Percentiles rank a stretch among this genome's conserved stretches.
Conservation (phyloP, 306 rosid species). For the Chamaecrista fasciculata region DNA sequence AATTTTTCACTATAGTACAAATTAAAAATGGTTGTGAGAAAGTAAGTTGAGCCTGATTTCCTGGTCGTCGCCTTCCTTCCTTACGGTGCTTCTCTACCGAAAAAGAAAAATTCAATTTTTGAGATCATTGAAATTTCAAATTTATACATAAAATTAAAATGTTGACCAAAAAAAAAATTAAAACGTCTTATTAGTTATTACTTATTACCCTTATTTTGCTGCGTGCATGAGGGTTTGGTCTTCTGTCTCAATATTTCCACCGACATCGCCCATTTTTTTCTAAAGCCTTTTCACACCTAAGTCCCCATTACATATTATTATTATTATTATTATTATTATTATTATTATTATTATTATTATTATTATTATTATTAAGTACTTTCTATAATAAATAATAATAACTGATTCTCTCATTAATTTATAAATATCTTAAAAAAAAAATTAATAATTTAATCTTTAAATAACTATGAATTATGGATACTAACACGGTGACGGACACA, state of each 20-base stretch:
- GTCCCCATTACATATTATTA: background rate
- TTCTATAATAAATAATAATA: too few relatives aligned
- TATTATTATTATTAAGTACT: too few relatives aligned
- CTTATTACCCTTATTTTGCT: background rate
- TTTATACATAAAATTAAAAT: background rate
- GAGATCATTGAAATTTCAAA: background rate
- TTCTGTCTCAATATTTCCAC: background rate
- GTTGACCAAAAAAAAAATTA: background rate
- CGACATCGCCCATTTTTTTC: background rate
- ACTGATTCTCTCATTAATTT: too few relatives aligned
- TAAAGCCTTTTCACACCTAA: background rate
- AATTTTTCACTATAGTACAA: background rate
- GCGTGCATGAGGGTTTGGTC: background rate
- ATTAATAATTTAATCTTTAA: too few relatives aligned
- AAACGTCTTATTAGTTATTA: background rate
- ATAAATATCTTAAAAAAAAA: too few relatives aligned
- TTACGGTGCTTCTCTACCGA: constrained; percentile 4
- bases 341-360: too few relatives aligned
- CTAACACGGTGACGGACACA: too few relatives aligned
- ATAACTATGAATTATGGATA: too few relatives aligned
- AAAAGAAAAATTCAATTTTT: constrained; percentile 17
- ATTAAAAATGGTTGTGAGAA: constrained; percentile 14
- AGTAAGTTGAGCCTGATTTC: constrained; percentile 31
- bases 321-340: too few relatives aligned
- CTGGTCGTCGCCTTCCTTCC: constrained; percentile 20